Base-by-base conservation (phyloP, 306 rosid genomes). In the Cucumis sativus region DNA sequence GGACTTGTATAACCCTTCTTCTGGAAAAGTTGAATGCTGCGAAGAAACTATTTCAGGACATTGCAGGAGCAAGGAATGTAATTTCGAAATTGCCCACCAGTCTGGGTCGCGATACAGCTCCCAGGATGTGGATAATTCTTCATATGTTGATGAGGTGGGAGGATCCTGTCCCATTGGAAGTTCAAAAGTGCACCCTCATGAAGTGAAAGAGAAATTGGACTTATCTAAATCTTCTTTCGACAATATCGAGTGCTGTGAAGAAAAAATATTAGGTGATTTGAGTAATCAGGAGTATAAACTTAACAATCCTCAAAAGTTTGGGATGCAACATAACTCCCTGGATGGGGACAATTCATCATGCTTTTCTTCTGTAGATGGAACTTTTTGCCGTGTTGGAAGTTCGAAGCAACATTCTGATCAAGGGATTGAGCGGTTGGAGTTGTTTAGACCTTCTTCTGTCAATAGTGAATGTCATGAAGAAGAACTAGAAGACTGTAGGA, bases 31-130 rank as follows among this genome's bases (percentile, higher is more conserved):
- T 5, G 79, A 77, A 84, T 74, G 82, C 28, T 28, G 40, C 28
- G 61, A 51, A 72, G 61, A 72, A 72, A 15, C 61, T 49, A 2
- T 16, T 28, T 9, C 16, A 72, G 76, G 59, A 72, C 60, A 72
- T 80, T 80, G 86, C 78, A 80, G 81, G 78, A 91, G 91, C 78
- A 85, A 84, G 70, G 86, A 91, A 79, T 91, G 84, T 66, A 77
- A 87, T 78, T 85, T 88, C 82, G 93, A 84, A 79, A 84, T 79
- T 35, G 81, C 71, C 15, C 89, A 81, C 62, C 82, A 69, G 14
- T 77, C 76, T 25, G 78, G 84, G 75, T 76, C 68, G 79, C 79
- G 75, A 43, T 59, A 65, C 54, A 81, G 79, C 67, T 59, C 84
- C 66, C 80, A 51, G 77, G 77, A 86, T 75, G 87, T 45, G 73